Evolutionary conservation across 257 asterid species (phyloP).

Genomic region (Lavandula angustifolia): DNA sequence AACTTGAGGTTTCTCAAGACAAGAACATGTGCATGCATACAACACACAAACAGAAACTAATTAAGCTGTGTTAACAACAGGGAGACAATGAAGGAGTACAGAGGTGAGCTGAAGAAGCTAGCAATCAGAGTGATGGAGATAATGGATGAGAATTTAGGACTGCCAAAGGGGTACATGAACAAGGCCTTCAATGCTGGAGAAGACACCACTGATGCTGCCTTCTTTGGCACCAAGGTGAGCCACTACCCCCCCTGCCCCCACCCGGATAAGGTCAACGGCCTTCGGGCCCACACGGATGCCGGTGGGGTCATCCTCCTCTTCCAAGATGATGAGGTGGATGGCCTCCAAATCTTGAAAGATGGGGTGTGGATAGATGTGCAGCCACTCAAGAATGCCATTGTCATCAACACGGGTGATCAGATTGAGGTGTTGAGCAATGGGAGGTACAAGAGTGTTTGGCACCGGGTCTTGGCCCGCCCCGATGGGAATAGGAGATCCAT

Average conservation of each 20-base stretch:
- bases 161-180: slow-evolving; percentile 54
- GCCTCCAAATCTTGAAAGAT: slow-evolving; percentile 64
- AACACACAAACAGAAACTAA: no score
- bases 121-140: slow-evolving; percentile 54
- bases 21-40: no score
- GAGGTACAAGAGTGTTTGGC: no score
- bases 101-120: slow-evolving; percentile 47
- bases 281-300: slow-evolving; percentile 74
- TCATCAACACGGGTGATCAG: no score
- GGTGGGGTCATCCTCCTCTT: slow-evolving; percentile 67
- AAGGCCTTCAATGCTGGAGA: slow-evolving; percentile 36
- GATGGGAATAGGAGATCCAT: no score
- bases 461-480: no score
- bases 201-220: slow-evolving; percentile 29
- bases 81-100: slow-evolving; percentile 65
- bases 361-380: slow-evolving; percentile 38
- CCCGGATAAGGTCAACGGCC: slow-evolving; percentile 58
- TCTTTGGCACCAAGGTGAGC: slow-evolving; percentile 78
- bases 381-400: not conserved
- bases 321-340: slow-evolving; percentile 65
- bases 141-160: slow-evolving; percentile 57
- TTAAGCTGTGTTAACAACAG: slow-evolving; percentile 29
- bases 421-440: no score
- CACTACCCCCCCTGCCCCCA: slow-evolving; percentile 66
- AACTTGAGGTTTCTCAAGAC: no score